Evolutionary conservation across 306 rosid genomes (phyloP).

Genomic region (Prunus salicina): DNA sequence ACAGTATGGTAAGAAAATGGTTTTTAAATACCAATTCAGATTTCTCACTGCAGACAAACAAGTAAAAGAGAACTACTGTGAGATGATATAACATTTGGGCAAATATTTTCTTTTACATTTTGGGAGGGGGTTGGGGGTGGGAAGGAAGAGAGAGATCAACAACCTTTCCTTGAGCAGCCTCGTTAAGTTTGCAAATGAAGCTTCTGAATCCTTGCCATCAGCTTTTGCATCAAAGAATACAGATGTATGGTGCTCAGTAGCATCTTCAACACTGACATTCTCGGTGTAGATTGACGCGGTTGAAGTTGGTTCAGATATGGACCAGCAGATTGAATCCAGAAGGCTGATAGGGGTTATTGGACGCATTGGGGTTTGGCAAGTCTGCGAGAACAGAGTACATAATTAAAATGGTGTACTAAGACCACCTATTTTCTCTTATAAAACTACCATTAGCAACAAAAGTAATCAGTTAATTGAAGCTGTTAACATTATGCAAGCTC

Average conservation of each 20-base stretch:
- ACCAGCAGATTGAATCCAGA: conserved; percentile 93
- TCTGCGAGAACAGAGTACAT: conserved; percentile 38
- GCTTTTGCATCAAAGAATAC: conserved; percentile 60
- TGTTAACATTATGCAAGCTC: neutral
- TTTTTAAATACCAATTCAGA: conserved; percentile 71
- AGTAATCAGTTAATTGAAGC: neutral
- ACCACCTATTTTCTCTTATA: neutral
- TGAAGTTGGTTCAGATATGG: conserved; percentile 80
- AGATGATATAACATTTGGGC: conserved; percentile 5
- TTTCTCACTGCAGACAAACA: conserved; percentile 65
- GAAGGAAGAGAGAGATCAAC: conserved; percentile 9
- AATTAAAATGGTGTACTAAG: neutral
- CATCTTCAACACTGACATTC: conserved; percentile 72
- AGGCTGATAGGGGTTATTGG: conserved; percentile 86
- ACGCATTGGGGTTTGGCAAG: conserved; percentile 88
- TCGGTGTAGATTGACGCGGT: conserved; percentile 79
- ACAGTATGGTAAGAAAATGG: conserved; percentile 75
- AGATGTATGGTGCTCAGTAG: conserved; percentile 49
- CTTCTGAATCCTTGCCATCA: conserved; percentile 68
- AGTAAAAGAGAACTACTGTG: neutral
- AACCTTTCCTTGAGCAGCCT: conserved; percentile 83
- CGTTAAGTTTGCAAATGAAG: conserved; percentile 78
- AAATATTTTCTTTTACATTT: neutral
- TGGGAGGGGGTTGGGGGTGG: neutral
- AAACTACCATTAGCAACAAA: conserved; percentile 13